Percentiles rank a stretch among this genome's conserved stretches.
Evolutionary conservation across 495 filamentous ascomycete species (phyloP).

Genomic region (Xylaria bambusicola): DNA sequence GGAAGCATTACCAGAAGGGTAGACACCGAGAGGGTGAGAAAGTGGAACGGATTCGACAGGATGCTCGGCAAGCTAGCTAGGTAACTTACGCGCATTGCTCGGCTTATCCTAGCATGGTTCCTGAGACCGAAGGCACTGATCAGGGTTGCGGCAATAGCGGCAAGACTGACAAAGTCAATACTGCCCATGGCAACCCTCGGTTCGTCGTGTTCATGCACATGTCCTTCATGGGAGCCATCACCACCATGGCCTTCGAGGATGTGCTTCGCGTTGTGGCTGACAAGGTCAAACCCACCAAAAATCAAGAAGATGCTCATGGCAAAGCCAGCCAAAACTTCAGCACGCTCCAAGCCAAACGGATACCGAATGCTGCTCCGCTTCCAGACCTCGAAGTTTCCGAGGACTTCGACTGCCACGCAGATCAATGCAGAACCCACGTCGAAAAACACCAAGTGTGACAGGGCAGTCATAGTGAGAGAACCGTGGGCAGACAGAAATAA

Average conservation of each 20-base stretch:
- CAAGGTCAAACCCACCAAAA: conserved; percentile 94
- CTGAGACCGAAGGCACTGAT: conserved; percentile 83
- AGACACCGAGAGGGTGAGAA: conserved; percentile 86
- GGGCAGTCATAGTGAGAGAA: conserved; percentile 87
- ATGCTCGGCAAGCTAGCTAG: conserved; percentile 71
- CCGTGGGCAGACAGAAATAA: conserved; percentile 83
- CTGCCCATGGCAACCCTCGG: conserved; percentile 67
- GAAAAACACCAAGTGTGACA: conserved; percentile 92
- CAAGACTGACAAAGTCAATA: conserved; percentile 78
- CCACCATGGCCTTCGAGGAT: conserved; percentile 63
- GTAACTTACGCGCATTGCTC: conserved; percentile 73
- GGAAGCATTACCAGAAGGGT: conserved; percentile 80
- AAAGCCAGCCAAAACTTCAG: conserved; percentile 94
- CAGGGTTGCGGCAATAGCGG: conserved; percentile 85
- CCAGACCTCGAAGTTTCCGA: conserved; percentile 97
- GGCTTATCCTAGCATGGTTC: conserved; percentile 93
- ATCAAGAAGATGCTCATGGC: conserved; percentile 92
- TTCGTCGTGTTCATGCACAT: conserved; percentile 53
- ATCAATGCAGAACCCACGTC: conserved; percentile 89
- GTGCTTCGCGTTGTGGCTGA: conserved; percentile 91
- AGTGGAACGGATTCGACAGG: conserved; percentile 88
- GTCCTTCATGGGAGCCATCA: conserved; percentile 67
- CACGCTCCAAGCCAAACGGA: conserved; percentile 88
- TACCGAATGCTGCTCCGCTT: conserved; percentile 88
- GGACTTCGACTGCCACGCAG: conserved; percentile 90